Evolutionary conservation across 192 early-diverging fungal species (phyloP).

Genomic region (Coemansia sp.): DNA sequence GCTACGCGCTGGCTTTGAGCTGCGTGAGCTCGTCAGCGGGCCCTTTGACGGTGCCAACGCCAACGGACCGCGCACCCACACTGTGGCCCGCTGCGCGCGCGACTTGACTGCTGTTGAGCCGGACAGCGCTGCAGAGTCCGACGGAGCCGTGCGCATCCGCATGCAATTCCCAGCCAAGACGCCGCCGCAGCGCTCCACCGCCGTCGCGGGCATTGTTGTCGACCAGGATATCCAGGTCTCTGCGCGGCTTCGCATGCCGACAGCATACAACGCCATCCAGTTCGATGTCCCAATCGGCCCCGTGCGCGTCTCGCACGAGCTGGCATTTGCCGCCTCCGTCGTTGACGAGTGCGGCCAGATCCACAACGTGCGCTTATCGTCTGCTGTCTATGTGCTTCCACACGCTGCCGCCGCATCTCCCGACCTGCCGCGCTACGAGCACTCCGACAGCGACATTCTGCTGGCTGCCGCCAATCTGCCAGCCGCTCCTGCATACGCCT

Average conservation of each 20-base stretch:
- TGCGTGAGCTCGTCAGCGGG: conserved; percentile 36
- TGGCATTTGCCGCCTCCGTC: conserved; percentile 30
- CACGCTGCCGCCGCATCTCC: background rate
- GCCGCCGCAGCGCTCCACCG: conserved; percentile 1
- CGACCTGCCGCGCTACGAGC: conserved; percentile 46
- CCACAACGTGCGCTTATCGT: conserved; percentile 46
- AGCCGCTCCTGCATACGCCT: background rate
- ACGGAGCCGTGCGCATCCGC: conserved; percentile 10
- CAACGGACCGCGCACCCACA: conserved; percentile 10
- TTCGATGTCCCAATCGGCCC: conserved; percentile 43
- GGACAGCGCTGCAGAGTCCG: background rate
- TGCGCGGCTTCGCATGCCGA: conserved; percentile 24
- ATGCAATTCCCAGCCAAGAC: conserved; percentile 23
- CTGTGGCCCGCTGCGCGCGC: conserved; percentile 20
- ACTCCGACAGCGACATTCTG: conserved; percentile 38
- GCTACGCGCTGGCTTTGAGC: conserved; percentile 42
- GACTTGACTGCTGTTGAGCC: conserved; percentile 13
- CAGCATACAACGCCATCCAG: conserved; percentile 34
- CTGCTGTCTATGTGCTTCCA: conserved; percentile 39
- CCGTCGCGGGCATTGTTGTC: conserved; percentile 22
- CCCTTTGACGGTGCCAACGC: conserved; percentile 22
- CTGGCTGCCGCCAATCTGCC: conserved; percentile 11
- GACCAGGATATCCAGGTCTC: conserved; percentile 47
- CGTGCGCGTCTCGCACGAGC: conserved; percentile 39
- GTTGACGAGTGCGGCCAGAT: conserved; percentile 44